Evolutionary conservation across 805 yeast genomes (phyloP).

Genomic region (Saccharomycopsis capsularis): DNA sequence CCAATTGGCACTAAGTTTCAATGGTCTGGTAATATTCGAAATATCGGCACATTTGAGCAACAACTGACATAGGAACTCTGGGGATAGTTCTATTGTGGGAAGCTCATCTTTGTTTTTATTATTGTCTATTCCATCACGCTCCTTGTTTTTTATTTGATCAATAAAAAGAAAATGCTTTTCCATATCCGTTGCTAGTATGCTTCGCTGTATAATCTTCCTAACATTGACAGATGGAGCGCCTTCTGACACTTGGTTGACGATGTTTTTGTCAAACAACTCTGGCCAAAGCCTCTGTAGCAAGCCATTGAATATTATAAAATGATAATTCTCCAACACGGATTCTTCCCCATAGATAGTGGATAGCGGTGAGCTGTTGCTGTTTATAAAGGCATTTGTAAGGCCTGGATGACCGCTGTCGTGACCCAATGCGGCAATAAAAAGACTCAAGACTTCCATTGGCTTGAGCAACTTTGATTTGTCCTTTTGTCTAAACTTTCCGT

Average conservation of each 20-base stretch:
- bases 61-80: slow-evolving; percentile 50
- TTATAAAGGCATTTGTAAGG: slow-evolving; percentile 71
- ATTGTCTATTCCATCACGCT: slow-evolving; percentile 22
- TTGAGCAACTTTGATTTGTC: slow-evolving; percentile 11
- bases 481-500: slow-evolving; percentile 1
- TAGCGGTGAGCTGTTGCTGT: slow-evolving; percentile 52
- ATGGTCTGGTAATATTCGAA: slow-evolving; percentile 82
- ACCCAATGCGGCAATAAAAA: slow-evolving; percentile 79
- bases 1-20: slow-evolving; percentile 76
- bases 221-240: slow-evolving; percentile 23
- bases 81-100: slow-evolving; percentile 16
- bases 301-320: slow-evolving; percentile 54
- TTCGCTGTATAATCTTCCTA: slow-evolving; percentile 29
- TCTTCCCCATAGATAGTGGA: slow-evolving; percentile 53
- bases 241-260: slow-evolving; percentile 8
- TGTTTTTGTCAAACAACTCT: slow-evolving; percentile 22
- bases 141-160: slow-evolving; percentile 38
- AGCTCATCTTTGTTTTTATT: slow-evolving; percentile 24
- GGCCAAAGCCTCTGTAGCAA: slow-evolving; percentile 51
- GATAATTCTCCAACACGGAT: slow-evolving; percentile 79
- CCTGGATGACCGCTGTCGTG: slow-evolving; percentile 98
- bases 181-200: slow-evolving; percentile 88
- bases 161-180: slow-evolving; percentile 75
- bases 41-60: slow-evolving; percentile 93
- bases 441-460: slow-evolving; percentile 45